Evolutionary conservation across 306 rosid species (phyloP).

Genomic region (Medicago lupulina): DNA sequence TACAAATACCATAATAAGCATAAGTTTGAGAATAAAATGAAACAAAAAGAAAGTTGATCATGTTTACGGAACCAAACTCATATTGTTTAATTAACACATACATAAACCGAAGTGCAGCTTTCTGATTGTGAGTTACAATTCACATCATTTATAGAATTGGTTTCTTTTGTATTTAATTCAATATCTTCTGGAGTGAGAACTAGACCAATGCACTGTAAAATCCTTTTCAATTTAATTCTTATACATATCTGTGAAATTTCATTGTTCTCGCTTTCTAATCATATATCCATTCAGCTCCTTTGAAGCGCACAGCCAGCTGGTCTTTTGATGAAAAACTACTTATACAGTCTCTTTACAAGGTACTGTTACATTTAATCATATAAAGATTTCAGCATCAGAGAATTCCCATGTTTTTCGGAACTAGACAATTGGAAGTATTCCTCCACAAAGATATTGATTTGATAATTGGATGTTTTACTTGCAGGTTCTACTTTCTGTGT

Average conservation of each 20-base stretch:
- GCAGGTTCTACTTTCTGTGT: slow-evolving; percentile 76
- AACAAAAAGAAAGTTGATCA: too few relatives aligned
- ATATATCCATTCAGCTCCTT: slow-evolving; percentile 53
- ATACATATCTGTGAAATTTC: not conserved
- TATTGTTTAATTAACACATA: not conserved
- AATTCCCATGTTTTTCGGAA: slow-evolving; percentile 8
- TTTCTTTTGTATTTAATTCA: not conserved
- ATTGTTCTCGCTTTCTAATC: not conserved
- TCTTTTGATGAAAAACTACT: slow-evolving; percentile 89
- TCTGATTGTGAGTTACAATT: slow-evolving; percentile 8
- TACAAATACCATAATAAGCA: not conserved
- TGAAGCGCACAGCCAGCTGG: slow-evolving; percentile 85
- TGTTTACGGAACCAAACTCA: not conserved
- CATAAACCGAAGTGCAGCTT: slow-evolving; percentile 12
- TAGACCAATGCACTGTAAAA: not conserved
- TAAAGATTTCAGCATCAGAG: not conserved
- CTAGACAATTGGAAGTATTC: slow-evolving; percentile 17
- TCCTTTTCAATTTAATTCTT: not conserved
- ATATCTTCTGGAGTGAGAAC: slow-evolving; percentile 5
- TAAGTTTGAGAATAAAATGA: not conserved
- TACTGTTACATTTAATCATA: slow-evolving; percentile 35
- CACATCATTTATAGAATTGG: too few relatives aligned
- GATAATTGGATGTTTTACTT: slow-evolving; percentile 34
- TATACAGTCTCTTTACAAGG: slow-evolving; percentile 85
- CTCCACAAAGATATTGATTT: slow-evolving; percentile 14